These are phyloP conservation scores for Elsinoe perseae DNA, from an alignment of 2,329 filamentous ascomycete species.

Conservation along the genomic window DNA sequence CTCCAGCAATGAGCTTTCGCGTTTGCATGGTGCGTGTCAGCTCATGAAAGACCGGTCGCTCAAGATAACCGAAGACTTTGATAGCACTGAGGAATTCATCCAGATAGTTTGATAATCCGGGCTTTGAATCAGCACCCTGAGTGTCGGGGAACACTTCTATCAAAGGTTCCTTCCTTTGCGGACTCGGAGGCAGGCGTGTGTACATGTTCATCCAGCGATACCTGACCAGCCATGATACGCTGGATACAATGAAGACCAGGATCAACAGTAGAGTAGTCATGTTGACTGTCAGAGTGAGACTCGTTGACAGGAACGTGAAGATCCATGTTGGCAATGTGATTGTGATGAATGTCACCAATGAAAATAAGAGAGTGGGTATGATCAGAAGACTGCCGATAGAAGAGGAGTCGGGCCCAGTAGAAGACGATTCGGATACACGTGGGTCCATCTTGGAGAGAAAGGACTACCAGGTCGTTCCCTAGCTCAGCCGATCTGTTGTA, in stretches of 20 bases:
- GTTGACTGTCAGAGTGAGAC: slow-evolving; percentile 96
- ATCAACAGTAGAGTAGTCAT: slow-evolving; percentile 91
- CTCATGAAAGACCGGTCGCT: slow-evolving; percentile 94
- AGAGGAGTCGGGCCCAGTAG: too few relatives aligned
- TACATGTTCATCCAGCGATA: slow-evolving; percentile 98
- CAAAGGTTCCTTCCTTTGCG: slow-evolving; percentile 90
- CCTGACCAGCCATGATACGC: slow-evolving; percentile 83
- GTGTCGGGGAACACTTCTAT: slow-evolving; percentile 92
- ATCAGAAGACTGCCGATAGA: slow-evolving; percentile 28
- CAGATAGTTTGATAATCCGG: slow-evolving; percentile 87
- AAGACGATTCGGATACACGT: too few relatives aligned
- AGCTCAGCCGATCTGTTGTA: background rate
- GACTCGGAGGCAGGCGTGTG: slow-evolving; percentile 82
- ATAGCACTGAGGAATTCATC: slow-evolving; percentile 98
- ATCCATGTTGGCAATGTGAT: slow-evolving; percentile 84
- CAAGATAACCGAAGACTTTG: slow-evolving; percentile 96
- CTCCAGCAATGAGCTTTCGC: slow-evolving; percentile 86
- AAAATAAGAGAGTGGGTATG: slow-evolving; percentile 58
- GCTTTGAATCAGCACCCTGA: slow-evolving; percentile 81
- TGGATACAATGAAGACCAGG: slow-evolving; percentile 67
- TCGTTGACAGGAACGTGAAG: slow-evolving; percentile 84
- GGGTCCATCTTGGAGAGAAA: too few relatives aligned
- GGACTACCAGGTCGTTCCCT: background rate
- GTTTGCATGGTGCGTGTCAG: slow-evolving; percentile 98
- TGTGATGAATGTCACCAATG: slow-evolving; percentile 74